Evolutionary conservation across 768 basidiomycete species (phyloP).

Genomic region (Coprinopsis sp.): DNA sequence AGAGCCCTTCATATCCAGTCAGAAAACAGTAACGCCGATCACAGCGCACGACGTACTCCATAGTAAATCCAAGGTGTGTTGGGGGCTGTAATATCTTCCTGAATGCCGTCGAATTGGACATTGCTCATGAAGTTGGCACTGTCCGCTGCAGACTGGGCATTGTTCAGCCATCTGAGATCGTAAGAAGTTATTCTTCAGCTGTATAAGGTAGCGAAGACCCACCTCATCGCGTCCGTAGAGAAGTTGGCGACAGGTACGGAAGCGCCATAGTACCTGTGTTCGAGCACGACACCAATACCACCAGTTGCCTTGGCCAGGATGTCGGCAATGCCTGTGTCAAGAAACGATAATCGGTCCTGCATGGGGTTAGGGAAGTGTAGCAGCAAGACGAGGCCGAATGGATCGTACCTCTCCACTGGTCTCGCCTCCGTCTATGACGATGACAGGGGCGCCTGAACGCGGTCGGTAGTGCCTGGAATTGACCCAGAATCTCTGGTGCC

Average conservation of each 20-base stretch:
- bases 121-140: constrained; percentile 87
- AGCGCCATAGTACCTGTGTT: constrained; percentile 80
- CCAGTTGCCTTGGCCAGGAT: constrained; percentile 80
- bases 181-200: background rate
- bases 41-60: constrained; percentile 50
- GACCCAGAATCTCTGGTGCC: constrained; percentile 90
- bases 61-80: constrained; percentile 89
- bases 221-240: constrained; percentile 17
- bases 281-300: constrained; percentile 88
- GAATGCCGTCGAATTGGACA: constrained; percentile 68
- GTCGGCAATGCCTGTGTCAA: constrained; percentile 81
- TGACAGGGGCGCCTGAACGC: constrained; percentile 72
- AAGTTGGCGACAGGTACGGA: constrained; percentile 16
- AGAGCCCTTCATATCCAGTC: constrained; percentile 51
- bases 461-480: constrained; percentile 76
- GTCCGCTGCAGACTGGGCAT: constrained; percentile 85
- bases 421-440: constrained; percentile 91
- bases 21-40: background rate
- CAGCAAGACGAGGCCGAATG: background rate
- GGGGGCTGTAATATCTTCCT: constrained; percentile 67
- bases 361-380: background rate
- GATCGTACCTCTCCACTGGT: constrained; percentile 77
- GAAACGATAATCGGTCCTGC: constrained; percentile 49
- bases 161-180: constrained; percentile 70
- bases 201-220: background rate